Evolutionary conservation across 2,329 filamentous ascomycete genomes (phyloP).

Genomic region (Ilyonectria mors-panacis): DNA sequence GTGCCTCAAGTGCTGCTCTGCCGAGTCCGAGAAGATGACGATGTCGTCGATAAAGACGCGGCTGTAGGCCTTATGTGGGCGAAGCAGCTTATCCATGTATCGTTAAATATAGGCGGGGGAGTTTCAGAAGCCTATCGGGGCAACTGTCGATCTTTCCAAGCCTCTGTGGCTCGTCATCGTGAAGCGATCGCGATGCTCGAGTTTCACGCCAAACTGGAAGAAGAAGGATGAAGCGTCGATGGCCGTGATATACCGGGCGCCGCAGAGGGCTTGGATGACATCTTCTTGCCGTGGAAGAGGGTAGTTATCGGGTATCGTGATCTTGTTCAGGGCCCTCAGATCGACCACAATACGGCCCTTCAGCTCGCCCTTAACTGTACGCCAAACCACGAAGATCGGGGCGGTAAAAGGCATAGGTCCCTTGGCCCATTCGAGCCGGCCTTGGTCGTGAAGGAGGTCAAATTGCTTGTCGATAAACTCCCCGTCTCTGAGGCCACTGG

Average conservation of each 20-base stretch:
- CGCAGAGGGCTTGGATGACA: not conserved
- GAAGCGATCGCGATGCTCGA: not conserved
- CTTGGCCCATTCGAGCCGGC: not conserved
- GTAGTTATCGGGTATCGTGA: constrained; percentile 4
- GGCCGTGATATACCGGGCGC: not conserved
- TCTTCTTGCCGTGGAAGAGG: not conserved
- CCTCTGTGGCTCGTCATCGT: no score
- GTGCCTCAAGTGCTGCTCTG: no score
- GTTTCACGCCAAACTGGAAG: not conserved
- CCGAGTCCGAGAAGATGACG: no score
- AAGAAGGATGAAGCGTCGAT: constrained; percentile 4
- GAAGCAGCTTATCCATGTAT: no score
- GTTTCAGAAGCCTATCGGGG: no score
- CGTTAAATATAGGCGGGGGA: no score
- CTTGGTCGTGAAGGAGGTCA: not conserved
- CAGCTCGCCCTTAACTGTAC: not conserved
- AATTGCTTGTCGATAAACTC: not conserved
- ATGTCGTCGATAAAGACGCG: no score
- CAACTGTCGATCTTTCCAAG: no score
- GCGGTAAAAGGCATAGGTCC: not conserved
- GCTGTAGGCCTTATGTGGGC: no score
- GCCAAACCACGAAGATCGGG: constrained; percentile 1
- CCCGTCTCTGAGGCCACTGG: not conserved
- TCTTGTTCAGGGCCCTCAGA: not conserved
- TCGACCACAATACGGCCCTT: constrained; percentile 3